Base-by-base conservation (phyloP, 306 rosid genomes). In the Trifolium pratense region DNA sequence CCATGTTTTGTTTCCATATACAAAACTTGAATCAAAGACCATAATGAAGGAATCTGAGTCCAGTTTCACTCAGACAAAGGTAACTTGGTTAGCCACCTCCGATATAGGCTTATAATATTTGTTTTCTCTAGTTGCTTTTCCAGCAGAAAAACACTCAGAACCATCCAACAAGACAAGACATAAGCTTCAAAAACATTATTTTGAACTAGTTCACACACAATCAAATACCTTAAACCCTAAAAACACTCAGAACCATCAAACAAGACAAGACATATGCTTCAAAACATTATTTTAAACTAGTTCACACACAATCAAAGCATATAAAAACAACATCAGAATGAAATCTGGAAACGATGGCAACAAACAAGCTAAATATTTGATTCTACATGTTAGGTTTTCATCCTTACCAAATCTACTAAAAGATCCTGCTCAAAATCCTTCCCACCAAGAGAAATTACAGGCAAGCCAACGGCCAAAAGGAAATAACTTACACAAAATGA, bases 401-500 rank as follows among this genome's bases (percentile, higher is more conserved):
- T 52, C 29, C 53, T 66, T 66, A 59, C 56, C 45, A 67, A n/a
- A 68, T 25, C 63, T 57, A 55, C 74, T 46, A 70, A 71, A 31
- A 65, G 34, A 71, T 37, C 53, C 73, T 45, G 43, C 49, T 42
- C 52, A 75, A 43, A 81, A 78, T 53, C 63, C 84, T 66, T 73
- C 74, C 61, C 37, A 12, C 23, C 15, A 20, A 17, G 58, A 43
- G 21, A 69, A 13, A 51, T 34, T 52, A 23, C 60, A 59, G 37
- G 25, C 45, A 42, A 59, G 61, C 79, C 73, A 72, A 29, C 23
- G 20, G 51, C 25, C 0, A 52, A 39, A 25, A 23, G 14, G 64
- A 81, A 45, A 71, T 23, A 68, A 49, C 68, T 26, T 79, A 68
- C 80, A 85, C 55, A 52, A 74, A 73, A 62, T 49, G 71, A 37